phyloP scores from a whole-genome alignment of 176 grass and related monocot species.

The Olyra latifolia region DNA sequence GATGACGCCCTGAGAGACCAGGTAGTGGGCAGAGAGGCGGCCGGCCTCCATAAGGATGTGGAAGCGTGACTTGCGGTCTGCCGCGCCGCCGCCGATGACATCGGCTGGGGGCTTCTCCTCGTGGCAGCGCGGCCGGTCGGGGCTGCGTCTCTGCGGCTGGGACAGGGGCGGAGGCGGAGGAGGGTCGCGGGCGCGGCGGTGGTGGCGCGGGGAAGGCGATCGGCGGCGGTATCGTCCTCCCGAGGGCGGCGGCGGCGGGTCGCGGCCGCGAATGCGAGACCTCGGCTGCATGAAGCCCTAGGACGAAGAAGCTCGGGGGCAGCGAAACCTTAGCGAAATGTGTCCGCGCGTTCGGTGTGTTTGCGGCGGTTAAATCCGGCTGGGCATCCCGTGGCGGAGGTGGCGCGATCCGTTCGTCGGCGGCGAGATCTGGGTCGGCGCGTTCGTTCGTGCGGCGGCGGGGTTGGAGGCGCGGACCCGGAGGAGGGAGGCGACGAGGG shows the following conservation, averaged over 20 bases:
- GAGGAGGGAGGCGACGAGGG: background rate
- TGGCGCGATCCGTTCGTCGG: constrained; percentile 15
- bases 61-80: background rate
- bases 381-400: background rate
- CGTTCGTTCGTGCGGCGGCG: constrained; percentile 26
- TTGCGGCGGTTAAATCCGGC: constrained; percentile 38
- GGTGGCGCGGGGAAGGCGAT: constrained; percentile 28
- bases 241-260: background rate
- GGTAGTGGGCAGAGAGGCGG: constrained; percentile 56
- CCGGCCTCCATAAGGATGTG: constrained; percentile 60
- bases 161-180: constrained; percentile 1
- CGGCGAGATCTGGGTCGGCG: constrained; percentile 23
- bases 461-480: background rate
- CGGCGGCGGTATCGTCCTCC: constrained; percentile 38
- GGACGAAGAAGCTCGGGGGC: background rate
- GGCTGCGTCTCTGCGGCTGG: constrained; percentile 35
- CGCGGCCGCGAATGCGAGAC: constrained; percentile 39
- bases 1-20: constrained; percentile 53
- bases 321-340: background rate
- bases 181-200: constrained; percentile 13
- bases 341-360: background rate
- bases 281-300: constrained; percentile 32
- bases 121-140: constrained; percentile 25
- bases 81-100: background rate
- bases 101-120: background rate